A percentile compares a stretch with the other conserved stretches of the same genome.
These are phyloP conservation scores for Calonectria fujianensis DNA, from an alignment of 2,329 filamentous ascomycete genomes.

Conservation along the genomic window DNA sequence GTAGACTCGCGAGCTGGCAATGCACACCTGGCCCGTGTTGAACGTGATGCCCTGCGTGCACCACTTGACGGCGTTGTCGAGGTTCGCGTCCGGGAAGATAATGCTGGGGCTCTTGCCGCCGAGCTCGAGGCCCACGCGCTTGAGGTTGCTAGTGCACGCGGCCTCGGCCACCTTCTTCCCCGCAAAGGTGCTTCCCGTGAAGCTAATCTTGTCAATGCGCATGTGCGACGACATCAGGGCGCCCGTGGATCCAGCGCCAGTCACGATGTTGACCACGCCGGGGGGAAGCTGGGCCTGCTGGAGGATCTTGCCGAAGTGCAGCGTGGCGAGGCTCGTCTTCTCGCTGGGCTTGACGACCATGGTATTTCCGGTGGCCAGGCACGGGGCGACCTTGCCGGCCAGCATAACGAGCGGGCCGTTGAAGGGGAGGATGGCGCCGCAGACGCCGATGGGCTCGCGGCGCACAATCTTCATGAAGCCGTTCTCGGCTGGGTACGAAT, in stretches of 20 bases:
- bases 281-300: background rate
- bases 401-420: background rate
- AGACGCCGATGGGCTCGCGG: background rate
- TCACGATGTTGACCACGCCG: background rate
- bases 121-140: background rate
- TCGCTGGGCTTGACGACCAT: background rate
- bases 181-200: background rate
- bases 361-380: background rate
- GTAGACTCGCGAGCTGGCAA: conserved; percentile 3
- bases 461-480: conserved; percentile 5
- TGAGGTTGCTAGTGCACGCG: background rate
- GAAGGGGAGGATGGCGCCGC: conserved; percentile 1
- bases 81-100: background rate
- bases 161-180: background rate
- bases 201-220: background rate
- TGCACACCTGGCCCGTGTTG: background rate
- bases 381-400: background rate
- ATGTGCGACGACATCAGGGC: background rate
- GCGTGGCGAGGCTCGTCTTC: background rate
- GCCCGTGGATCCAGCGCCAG: background rate
- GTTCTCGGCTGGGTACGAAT: background rate
- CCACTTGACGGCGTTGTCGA: background rate
- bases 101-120: conserved; percentile 9
- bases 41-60: background rate
- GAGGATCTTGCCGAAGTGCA: background rate